phyloP scores from a whole-genome alignment of 2,329 filamentous ascomycete genomes.

The Domatiomyces catenatus region DNA sequence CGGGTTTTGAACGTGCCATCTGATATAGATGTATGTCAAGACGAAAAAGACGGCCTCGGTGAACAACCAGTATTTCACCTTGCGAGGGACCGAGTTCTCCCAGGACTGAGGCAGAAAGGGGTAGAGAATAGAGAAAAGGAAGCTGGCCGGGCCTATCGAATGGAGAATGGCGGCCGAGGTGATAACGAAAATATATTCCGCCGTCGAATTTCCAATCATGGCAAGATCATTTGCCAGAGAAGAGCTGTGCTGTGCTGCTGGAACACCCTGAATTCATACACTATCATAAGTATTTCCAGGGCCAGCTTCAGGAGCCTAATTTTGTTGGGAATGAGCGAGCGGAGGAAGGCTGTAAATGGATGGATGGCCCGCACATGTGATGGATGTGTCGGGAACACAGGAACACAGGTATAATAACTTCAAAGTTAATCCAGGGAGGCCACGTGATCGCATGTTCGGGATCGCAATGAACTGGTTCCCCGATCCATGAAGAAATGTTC shows the following conservation, averaged over 20 bases:
- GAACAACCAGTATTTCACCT: slow-evolving; percentile 4
- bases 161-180: slow-evolving; percentile 7
- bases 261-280: background rate
- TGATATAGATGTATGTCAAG: slow-evolving; percentile 38
- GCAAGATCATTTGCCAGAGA: background rate
- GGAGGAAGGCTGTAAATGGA: background rate
- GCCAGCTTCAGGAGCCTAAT: background rate
- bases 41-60: slow-evolving; percentile 40
- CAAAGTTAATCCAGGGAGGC: background rate
- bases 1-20: slow-evolving; percentile 35
- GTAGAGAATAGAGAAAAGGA: slow-evolving; percentile 1
- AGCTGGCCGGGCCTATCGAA: slow-evolving; percentile 5
- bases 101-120: slow-evolving; percentile 1
- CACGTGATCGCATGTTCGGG: background rate
- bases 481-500: background rate
- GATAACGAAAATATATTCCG: slow-evolving; percentile 7
- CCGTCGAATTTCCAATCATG: slow-evolving; percentile 7
- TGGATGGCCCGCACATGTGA: background rate
- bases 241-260: background rate
- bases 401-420: background rate
- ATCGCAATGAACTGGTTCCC: too few species aligned
- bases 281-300: background rate
- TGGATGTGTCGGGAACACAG: background rate
- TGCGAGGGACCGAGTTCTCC: slow-evolving; percentile 1
- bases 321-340: background rate